Percentiles rank a stretch among this genome's conserved stretches.
Conservation (phyloP, 345 rosid genomes). For the Pugionium dolabratum region DNA sequence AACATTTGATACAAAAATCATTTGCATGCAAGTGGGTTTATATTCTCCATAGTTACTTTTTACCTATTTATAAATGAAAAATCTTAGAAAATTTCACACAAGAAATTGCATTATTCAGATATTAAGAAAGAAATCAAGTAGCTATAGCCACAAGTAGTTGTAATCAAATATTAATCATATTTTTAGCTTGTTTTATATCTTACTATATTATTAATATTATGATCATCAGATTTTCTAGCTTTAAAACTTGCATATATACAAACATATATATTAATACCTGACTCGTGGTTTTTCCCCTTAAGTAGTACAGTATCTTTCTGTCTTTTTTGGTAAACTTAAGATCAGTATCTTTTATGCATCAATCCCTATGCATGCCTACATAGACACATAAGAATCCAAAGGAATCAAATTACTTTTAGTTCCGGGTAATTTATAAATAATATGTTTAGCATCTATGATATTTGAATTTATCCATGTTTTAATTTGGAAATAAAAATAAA, state of each 20-base stretch:
- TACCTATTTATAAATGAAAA: not conserved
- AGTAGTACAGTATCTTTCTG: conserved; percentile 19
- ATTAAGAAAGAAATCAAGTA: conserved; percentile 8
- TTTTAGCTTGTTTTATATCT: not conserved
- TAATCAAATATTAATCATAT: conserved; percentile 3
- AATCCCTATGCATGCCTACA: conserved; percentile 27
- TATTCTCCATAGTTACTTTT: conserved; percentile 11
- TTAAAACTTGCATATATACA: not conserved
- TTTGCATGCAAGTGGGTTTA: conserved; percentile 14
- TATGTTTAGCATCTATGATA: conserved; percentile 15
- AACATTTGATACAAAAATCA: not conserved
- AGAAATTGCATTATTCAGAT: not conserved
- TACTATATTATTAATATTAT: not conserved
- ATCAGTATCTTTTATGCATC: conserved; percentile 26
- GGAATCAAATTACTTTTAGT: conserved; percentile 23
- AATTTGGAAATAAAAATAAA: not conserved
- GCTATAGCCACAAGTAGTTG: conserved; percentile 19
- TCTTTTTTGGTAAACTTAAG: conserved; percentile 8
- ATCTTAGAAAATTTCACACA: conserved; percentile 2
- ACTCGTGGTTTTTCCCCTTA: conserved; percentile 7
- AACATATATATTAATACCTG: conserved; percentile 4
- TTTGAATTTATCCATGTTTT: not conserved
- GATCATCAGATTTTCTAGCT: not conserved
- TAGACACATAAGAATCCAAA: conserved; percentile 27
- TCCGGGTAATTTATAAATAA: not conserved